Evolutionary conservation across 1,284 basidiomycete genomes (phyloP), one percentile per base, ranked within the genome.

Genomic region (Coniferiporia weirii): DNA sequence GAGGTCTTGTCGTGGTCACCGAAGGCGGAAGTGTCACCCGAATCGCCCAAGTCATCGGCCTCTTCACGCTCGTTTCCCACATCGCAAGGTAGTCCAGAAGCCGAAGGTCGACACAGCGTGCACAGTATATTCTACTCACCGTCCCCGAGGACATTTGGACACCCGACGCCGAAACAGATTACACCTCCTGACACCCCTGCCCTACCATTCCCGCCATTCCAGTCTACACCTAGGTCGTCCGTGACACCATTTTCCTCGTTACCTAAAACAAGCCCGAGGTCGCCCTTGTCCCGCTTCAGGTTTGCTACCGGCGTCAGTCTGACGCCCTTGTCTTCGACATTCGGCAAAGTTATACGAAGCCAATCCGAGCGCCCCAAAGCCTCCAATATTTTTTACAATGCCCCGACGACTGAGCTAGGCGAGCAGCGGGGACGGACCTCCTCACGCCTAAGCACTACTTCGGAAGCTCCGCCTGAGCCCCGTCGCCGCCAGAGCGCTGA

Each of bases 401-500:
- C 6, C 15, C 19, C 32, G 9, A 46, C 15, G 17, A 48, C 19
- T 38, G 54, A 48, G 35, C 9, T 35, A n/a, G 32, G 32, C 32
- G 54, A 49, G 15, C 38, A 9, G 20, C 54, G 46, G 5, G 3
- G 17, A 5, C 54, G 20, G 13, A 49, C 19, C 13, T 32, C 19
- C 36, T 34, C 35, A 36, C 45, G 54, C 5, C 12, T 34, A 22
- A n/a, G 44, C 8, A 20, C 44, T 9, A 20, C 44, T 9, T 17
- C 17, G n/a, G 44, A 46, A 12, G 8, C 44, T 46, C 46, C 50
- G 13, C 48, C 13, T 32, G 32, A 43, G 22, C 50, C 19, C 13
- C 51, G 45, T 10, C 69, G 75, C 61, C 75, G 76, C 12, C 63
- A 65, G 43, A 79, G 77, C 54, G 76, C 77, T 7, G 75, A 78